Conservation (phyloP, 352 stramenopile species). For the Phytophthora chlamydospora region DNA sequence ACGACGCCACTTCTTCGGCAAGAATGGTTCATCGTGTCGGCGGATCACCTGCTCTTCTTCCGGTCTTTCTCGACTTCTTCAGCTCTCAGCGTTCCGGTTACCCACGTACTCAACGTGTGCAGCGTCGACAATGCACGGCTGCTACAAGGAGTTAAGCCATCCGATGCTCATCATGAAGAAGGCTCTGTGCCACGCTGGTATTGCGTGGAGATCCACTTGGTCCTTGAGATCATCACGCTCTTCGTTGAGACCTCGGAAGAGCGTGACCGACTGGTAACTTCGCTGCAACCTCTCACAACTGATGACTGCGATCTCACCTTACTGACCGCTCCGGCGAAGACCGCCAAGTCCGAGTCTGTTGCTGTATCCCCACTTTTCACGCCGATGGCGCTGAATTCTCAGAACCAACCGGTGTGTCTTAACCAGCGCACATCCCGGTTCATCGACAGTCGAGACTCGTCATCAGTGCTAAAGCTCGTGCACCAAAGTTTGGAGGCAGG, state of each 20-base stretch:
- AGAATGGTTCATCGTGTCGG: constrained; percentile 75
- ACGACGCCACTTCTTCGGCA: constrained; percentile 62
- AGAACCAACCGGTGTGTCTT: constrained; percentile 52
- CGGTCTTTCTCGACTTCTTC: constrained; percentile 64
- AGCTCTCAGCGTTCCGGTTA: constrained; percentile 45
- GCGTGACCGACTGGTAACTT: constrained; percentile 29
- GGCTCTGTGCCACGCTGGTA: constrained; percentile 42
- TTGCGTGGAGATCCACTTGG: constrained; percentile 60
- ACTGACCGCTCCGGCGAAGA: constrained; percentile 4
- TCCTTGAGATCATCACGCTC: constrained; percentile 60
- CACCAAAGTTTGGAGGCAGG: constrained; percentile 34
- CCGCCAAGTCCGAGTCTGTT: constrained; percentile 18
- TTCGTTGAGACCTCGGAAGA: constrained; percentile 54
- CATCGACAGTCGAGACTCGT: background rate
- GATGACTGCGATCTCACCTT: constrained; percentile 20
- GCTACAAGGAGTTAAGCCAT: constrained; percentile 23
- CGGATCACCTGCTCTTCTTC: constrained; percentile 65
- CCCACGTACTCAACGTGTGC: constrained; percentile 53
- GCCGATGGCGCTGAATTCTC: constrained; percentile 31
- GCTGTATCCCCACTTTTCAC: constrained; percentile 19
- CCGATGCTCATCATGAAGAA: constrained; percentile 12
- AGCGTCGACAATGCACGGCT: constrained; percentile 31
- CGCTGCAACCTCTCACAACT: constrained; percentile 27
- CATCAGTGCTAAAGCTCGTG: constrained; percentile 22
- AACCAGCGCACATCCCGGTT: constrained; percentile 54